Evolutionary conservation across 805 yeast species (phyloP), one percentile per base, ranked within the genome.

Genomic region (Yamadazyma ubonensis): DNA sequence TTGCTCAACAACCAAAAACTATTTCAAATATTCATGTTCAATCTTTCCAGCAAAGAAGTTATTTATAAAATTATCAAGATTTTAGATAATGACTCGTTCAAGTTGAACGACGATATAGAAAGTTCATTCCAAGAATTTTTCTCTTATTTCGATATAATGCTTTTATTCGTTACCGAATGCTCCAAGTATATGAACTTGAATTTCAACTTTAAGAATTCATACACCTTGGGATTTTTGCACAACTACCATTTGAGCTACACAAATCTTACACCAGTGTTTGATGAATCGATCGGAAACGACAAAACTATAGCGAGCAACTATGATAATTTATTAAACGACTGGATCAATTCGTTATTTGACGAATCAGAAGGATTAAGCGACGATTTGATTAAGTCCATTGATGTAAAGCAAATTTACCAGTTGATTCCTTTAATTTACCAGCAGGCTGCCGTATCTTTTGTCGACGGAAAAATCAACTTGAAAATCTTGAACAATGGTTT

Each of bases 301-400:
- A 44, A 43, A 6, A 40, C 40, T 9, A 61, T 63, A 11, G 50
- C 56, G 11, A 37, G 50, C 18, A 67, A 67, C 43, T 69, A 62
- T 50, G 58, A 63, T 33, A 56, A 46, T 16, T 55, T 69, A 25
- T 27, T 63, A 20, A 46, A 78, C 31, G 83, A 78, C 17, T 91
- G 98, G 98, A 75, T 85, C 33, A 65, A 75, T 19, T 90, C 93
- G 1, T 59, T 91, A 29, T 89, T 86, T 60, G 90, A 87, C 45
- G 80, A 67, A 31, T 68, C 66, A 40, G 75, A 86, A 22, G 96
- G 96, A 3, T 78, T 90, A 26, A 82, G 95, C 0, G 97, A 91
- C 59, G 90, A 85, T 31, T 62, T 89, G 44, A 78, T 90, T 53
- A 75, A 81, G 49, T 68, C 79, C 8, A 76, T 86, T 1, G 70